Conservation (phyloP, 257 asterid species). For the Solanum virginianum region DNA sequence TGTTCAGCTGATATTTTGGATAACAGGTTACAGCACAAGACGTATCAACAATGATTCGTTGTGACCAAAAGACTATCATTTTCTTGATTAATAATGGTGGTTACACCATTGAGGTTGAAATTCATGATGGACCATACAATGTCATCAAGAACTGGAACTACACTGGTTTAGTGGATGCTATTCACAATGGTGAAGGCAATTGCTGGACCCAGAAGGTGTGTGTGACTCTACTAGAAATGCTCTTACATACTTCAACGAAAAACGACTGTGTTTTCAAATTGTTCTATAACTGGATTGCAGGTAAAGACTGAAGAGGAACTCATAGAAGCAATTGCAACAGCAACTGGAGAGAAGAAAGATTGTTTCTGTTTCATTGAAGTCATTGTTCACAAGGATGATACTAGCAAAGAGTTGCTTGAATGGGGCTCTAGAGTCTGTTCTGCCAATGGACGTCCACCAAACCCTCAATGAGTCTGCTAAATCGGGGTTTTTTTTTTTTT, state of each 20-base stretch:
- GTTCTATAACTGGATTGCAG: slow-evolving; percentile 1
- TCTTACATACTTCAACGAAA: no score
- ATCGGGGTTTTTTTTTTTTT: not conserved
- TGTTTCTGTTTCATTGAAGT: slow-evolving; percentile 65
- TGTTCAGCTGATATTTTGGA: not conserved
- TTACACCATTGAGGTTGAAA: slow-evolving; percentile 69
- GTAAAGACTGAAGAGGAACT: slow-evolving; percentile 51
- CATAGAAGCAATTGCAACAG: slow-evolving; percentile 32
- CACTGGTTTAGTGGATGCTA: slow-evolving; percentile 52
- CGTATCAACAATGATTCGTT: slow-evolving; percentile 53
- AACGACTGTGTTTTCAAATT: not conserved
- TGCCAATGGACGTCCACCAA: slow-evolving; percentile 59
- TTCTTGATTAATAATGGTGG: slow-evolving; percentile 71
- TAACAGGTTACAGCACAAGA: slow-evolving; percentile 60
- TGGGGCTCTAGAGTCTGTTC: slow-evolving; percentile 76
- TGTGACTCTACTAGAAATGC: not conserved
- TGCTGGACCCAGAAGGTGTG: slow-evolving; percentile 61
- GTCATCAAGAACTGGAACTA: slow-evolving; percentile 74
- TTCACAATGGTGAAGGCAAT: slow-evolving; percentile 51
- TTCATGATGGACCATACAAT: slow-evolving; percentile 64
- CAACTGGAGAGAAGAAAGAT: slow-evolving; percentile 37
- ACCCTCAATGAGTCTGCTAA: slow-evolving; percentile 29
- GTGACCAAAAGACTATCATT: slow-evolving; percentile 41
- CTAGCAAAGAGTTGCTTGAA: slow-evolving; percentile 63
- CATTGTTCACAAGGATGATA: slow-evolving; percentile 54